Evolutionary conservation across 2,329 filamentous ascomycete species (phyloP).

Genomic region (Neopestalotiopsis sp.): DNA sequence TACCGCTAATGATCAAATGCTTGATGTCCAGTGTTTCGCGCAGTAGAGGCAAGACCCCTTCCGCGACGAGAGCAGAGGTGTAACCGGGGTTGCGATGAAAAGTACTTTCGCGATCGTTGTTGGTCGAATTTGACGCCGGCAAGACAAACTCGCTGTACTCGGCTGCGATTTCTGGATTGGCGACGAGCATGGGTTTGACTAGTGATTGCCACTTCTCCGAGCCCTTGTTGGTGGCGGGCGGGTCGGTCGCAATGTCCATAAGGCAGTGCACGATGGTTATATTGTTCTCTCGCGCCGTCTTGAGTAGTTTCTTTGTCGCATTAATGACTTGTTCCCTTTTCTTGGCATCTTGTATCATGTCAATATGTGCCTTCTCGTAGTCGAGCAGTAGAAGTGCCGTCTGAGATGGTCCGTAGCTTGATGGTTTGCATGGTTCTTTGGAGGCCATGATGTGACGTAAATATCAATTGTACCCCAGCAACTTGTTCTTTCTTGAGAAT

Average conservation of each 20-base stretch:
- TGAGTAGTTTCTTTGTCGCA: not conserved
- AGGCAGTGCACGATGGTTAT: not conserved
- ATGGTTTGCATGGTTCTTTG: not conserved
- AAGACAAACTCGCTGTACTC: not conserved
- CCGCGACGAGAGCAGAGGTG: not conserved
- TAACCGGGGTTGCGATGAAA: not conserved
- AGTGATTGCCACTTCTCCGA: not conserved
- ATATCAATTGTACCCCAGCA: no score
- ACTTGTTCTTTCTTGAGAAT: not conserved
- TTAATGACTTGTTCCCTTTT: not conserved
- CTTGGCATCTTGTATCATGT: not conserved
- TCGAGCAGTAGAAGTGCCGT: not conserved
- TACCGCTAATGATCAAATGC: constrained; percentile 19
- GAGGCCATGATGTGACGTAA: not conserved
- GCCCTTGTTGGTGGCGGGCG: not conserved
- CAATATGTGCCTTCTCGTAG: not conserved
- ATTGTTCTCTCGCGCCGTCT: not conserved
- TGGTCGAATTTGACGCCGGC: not conserved
- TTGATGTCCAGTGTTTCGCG: not conserved
- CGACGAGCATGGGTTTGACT: not conserved
- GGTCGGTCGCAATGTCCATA: not conserved
- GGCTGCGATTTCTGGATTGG: not conserved
- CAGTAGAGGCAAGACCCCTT: not conserved
- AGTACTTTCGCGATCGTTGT: not conserved
- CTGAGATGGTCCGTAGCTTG: not conserved